Evolutionary conservation across 2,329 filamentous ascomycete species (phyloP), one percentile per base, ranked within the genome.

Genomic region (Ascomycota sp.): DNA sequence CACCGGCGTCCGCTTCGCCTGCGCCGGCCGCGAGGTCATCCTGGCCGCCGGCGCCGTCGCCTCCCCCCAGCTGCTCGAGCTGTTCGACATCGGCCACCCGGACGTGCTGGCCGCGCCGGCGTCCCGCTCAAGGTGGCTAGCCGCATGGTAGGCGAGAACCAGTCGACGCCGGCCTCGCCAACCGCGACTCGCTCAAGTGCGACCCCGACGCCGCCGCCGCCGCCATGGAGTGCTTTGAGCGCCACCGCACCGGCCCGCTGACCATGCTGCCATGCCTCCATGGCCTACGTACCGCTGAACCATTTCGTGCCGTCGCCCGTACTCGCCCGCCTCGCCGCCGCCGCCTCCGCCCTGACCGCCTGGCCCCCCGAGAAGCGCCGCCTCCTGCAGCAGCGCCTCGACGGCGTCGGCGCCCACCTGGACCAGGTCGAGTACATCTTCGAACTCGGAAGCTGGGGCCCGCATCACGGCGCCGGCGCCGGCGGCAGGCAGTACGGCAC

Each of bases 41-140:
- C 44, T 77, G 3, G 61, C 62, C 4, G 68, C 67, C 1, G 72
- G 72, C 0, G 61, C 56, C 20, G 50, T 65, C 25, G 59, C 62
- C 41, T 69, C 63, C 8, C 71, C 61, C 5, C 67, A 63, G 45
- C 50, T 69, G 11, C 57, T 65, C n/a, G 69, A 75, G 36, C 50
- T 73, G 2, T 73, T 67, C 0, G 70, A 71, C 0, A 57, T 76
- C 24, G 71, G 71, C 4, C 51, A 56, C 27, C 36, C 40, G 0
- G 33, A 42, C 1, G 35, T 62, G 3, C 38, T 62, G 22, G 32
- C 41, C 7, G 40, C 39, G n/a, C 53, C 4, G 48, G 47, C 8
- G 49, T 64, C 20, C 36, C 42, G 0, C 36, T 49, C 13, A 45
- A 57, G 24, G 45, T 61, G 8, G 45, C 55, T 23, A 50, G 58